Conservation (phyloP, 495 filamentous ascomycete species). For the Daldinia grandis region DNA sequence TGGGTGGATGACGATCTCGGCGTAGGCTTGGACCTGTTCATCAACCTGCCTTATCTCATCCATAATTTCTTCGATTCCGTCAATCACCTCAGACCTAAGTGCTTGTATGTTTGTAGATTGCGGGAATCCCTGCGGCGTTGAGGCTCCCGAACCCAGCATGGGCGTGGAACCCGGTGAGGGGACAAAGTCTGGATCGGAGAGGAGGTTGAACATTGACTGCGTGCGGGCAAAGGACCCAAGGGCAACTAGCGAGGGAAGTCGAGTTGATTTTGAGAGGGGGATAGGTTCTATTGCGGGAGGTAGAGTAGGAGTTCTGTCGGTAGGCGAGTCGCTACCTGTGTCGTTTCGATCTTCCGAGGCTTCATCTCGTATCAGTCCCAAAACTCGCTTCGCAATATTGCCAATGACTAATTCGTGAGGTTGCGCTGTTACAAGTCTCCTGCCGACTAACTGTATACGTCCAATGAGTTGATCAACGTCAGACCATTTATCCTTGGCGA, state of each 20-base stretch:
- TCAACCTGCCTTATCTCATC: conserved; percentile 90
- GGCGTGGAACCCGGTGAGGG: conserved; percentile 49
- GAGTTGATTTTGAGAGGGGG: conserved; percentile 45
- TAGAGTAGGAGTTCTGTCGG: conserved; percentile 37
- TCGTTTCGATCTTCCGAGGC: conserved; percentile 80
- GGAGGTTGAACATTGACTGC: conserved; percentile 85
- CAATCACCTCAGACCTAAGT: conserved; percentile 85
- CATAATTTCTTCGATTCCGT: conserved; percentile 88
- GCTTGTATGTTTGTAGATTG: conserved; percentile 57
- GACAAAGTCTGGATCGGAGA: conserved; percentile 56
- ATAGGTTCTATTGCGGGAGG: conserved; percentile 36
- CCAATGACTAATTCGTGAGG: conserved; percentile 90
- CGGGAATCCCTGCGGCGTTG: conserved; percentile 49
- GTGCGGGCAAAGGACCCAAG: conserved; percentile 64
- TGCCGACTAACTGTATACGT: conserved; percentile 77
- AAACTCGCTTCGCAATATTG: conserved; percentile 88
- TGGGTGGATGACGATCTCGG: conserved; percentile 87
- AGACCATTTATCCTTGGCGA: conserved; percentile 73
- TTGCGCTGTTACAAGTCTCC: conserved; percentile 77
- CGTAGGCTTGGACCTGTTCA: conserved; percentile 85
- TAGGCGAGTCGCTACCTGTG: conserved; percentile 61
- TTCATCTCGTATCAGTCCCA: conserved; percentile 92
- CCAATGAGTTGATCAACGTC: conserved; percentile 81
- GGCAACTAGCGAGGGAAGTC: conserved; percentile 63
- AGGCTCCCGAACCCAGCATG: conserved; percentile 50